Conservation (phyloP, 2,329 filamentous ascomycete genomes). For the Fusarium lyarnte region DNA sequence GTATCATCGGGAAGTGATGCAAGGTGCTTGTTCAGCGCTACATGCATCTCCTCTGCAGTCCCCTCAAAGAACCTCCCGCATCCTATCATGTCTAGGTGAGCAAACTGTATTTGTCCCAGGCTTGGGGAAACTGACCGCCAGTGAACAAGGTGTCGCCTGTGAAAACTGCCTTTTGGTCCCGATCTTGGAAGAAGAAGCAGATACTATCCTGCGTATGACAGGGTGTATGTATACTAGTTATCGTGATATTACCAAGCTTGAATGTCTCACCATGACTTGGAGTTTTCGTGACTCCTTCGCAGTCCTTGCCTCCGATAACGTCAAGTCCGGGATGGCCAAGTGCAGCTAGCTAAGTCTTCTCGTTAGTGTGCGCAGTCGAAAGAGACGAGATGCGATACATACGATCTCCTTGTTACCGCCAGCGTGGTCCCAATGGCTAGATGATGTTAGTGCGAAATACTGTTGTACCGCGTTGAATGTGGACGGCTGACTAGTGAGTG, state of each 20-base stretch:
- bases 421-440: neutral
- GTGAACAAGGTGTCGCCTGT: neutral
- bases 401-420: neutral
- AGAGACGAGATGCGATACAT: too few relatives aligned
- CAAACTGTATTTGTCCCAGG: accelerated
- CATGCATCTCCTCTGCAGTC: neutral
- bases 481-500: neutral
- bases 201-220: neutral
- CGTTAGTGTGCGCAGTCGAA: neutral
- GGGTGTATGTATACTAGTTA: neutral
- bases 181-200: neutral
- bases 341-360: neutral
- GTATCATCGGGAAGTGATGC: neutral
- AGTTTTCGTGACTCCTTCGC: neutral
- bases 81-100: neutral
- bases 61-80: neutral
- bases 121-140: neutral
- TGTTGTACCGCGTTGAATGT: accelerated
- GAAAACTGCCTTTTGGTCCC: neutral
- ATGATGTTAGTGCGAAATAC: neutral
- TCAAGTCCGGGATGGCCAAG: neutral
- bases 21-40: neutral
- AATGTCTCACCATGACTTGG: neutral
- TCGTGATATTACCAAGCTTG: neutral
- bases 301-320: neutral